Evolutionary conservation across 1,139 yeast species (phyloP).

Genomic region (Candida glucosophila): DNA sequence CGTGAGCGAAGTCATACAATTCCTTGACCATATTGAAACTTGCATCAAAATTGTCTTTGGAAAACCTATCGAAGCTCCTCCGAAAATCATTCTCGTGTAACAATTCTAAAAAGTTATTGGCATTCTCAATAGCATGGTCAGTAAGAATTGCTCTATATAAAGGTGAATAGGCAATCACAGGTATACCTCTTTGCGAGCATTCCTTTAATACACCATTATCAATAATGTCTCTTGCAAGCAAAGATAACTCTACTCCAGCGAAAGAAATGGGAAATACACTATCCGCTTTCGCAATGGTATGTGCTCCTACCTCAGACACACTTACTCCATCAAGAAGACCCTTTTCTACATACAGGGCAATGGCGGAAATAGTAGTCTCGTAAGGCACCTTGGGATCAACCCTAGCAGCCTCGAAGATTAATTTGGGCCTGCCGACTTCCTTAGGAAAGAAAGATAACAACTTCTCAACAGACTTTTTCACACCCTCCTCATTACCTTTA

Average conservation of each 20-base stretch:
- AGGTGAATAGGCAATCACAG: conserved; percentile 75
- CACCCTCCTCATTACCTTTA: conserved; percentile 38
- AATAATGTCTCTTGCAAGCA: conserved; percentile 53
- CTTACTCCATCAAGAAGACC: conserved; percentile 62
- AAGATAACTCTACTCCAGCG: conserved; percentile 70
- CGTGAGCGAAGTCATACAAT: conserved; percentile 41
- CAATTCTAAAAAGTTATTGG: conserved; percentile 22
- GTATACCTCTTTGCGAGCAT: conserved; percentile 34
- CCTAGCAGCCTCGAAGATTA: conserved; percentile 65
- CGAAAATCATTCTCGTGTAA: conserved; percentile 51
- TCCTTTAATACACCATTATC: conserved; percentile 58
- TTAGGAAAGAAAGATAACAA: conserved; percentile 37
- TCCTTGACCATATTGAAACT: conserved; percentile 41
- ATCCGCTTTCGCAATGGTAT: conserved; percentile 49
- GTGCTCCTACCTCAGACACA: conserved; percentile 60
- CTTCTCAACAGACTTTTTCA: conserved; percentile 45
- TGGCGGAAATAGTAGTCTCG: conserved; percentile 40
- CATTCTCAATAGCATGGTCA: conserved; percentile 40
- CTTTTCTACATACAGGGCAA: conserved; percentile 41
- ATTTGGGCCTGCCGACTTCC: conserved; percentile 34
- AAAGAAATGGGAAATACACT: conserved; percentile 45
- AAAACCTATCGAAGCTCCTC: conserved; percentile 46
- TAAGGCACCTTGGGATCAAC: conserved; percentile 43
- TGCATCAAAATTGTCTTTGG: conserved; percentile 42
- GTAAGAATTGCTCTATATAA: conserved; percentile 73